Evolutionary conservation across 768 basidiomycete genomes (phyloP), one percentile per base, ranked within the genome.

Genomic region (Suillus tomentosus): DNA sequence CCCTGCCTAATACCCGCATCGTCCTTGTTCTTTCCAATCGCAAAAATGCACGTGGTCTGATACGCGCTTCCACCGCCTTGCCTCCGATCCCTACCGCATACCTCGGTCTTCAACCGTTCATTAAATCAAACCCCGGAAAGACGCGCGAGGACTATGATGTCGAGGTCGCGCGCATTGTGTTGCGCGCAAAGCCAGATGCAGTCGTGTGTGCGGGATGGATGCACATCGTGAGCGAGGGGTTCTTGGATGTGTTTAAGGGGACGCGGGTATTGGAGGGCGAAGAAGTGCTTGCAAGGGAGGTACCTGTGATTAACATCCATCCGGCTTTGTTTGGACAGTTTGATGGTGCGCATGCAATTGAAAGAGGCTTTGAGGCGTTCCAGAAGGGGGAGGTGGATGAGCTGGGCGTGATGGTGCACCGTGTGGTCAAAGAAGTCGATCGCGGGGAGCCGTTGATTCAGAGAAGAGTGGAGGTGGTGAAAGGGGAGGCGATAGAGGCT

Each of bases 161-260:
- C 3, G 91, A 93, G 72, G 84, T 96, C 1, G 94, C 93, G 9
- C 78, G 84, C 39, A 82, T 87, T 60, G 87, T 94, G 4, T 71
- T 91, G 6, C 72, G 77, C 31, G 84, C 80, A 22, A 77, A 79
- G 39, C 96, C 96, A 0, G 93, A 98, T 76, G 74, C 96, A 31
- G 85, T 99, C 56, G 92, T 99, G 8, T 82, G 99, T n/a, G 97
- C 96, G 0, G 97, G 97, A 0, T 99, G 95, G 94, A 98, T 99
- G 96, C 96, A 99, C 71, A 93, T 99, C 70, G 83, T 98, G 64
- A 87, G 89, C 63, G 89, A 92, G 60, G 79, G 79, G 0, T 98
- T 98, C 75, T 76, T 99, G 64, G 85, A 92, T 22, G 80, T 87
- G 39, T 73, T 93, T 59, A 79, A 82, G 56, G 84, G 84, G 8